Evolutionary conservation across 2,329 filamentous ascomycete species (phyloP).

Genomic region (Myriosclerotinia duriaeana): DNA sequence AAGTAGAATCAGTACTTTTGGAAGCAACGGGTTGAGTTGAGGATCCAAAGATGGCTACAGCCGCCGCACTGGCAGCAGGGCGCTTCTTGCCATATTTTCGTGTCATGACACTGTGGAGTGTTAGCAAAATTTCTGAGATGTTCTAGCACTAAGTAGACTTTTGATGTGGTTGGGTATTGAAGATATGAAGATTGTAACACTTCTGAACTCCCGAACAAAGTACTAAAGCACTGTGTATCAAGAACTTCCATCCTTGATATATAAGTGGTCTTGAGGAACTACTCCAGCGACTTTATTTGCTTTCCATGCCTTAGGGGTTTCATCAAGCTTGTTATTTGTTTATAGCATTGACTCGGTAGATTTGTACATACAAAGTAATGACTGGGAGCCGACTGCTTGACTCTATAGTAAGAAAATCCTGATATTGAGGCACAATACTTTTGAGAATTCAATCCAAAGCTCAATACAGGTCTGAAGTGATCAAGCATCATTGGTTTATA

Average conservation of each 20-base stretch:
- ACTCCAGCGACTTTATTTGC: neutral
- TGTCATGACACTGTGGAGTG: conserved; percentile 2
- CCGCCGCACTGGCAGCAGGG: conserved; percentile 18
- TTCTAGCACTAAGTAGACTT: neutral
- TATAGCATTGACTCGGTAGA: neutral
- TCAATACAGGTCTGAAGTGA: neutral
- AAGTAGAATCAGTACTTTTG: neutral
- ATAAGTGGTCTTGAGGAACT: neutral
- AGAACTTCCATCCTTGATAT: neutral
- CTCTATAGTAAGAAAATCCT: neutral
- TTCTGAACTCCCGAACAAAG: neutral
- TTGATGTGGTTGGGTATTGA: neutral
- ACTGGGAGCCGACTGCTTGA: neutral
- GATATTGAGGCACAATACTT: neutral
- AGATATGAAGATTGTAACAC: neutral
- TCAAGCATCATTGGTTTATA: neutral
- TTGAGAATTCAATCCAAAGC: neutral
- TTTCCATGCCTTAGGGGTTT: neutral
- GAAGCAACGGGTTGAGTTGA: neutral
- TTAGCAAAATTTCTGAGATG: neutral
- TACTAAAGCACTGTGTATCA: neutral
- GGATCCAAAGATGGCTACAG: conserved; percentile 27
- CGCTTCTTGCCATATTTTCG: conserved; percentile 31
- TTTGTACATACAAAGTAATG: conserved; percentile 4
- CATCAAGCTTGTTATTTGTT: neutral